Conservation (phyloP, 2,329 filamentous ascomycete species). For the Claviceps fusiformis region DNA sequence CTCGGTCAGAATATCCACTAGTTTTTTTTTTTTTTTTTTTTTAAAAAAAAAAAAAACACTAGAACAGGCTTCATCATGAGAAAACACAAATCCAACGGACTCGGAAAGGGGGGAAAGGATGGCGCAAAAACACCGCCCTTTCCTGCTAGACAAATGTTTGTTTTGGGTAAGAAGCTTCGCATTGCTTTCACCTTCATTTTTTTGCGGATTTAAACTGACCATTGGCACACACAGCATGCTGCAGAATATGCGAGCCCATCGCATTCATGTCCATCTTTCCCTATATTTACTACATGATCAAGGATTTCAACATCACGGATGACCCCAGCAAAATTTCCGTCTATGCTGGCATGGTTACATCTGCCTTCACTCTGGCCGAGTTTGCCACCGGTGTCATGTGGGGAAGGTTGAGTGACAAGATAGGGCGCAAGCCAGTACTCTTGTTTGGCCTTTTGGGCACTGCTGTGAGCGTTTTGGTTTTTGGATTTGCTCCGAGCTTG, state of each 20-base stretch:
- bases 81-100: slow-evolving; percentile 13
- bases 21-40: neutral
- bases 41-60: neutral
- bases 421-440: slow-evolving; percentile 86
- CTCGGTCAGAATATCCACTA: neutral
- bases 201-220: neutral
- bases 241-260: slow-evolving; percentile 94
- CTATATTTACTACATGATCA: slow-evolving; percentile 96
- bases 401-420: slow-evolving; percentile 81
- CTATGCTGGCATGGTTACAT: slow-evolving; percentile 92
- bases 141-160: slow-evolving; percentile 34
- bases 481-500: slow-evolving; percentile 78
- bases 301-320: slow-evolving; percentile 75
- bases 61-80: slow-evolving; percentile 11
- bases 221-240: slow-evolving; percentile 48
- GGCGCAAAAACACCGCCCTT: slow-evolving; percentile 19
- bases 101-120: slow-evolving; percentile 12
- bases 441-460: slow-evolving; percentile 83
- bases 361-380: slow-evolving; percentile 89
- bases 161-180: slow-evolving; percentile 29
- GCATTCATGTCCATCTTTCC: slow-evolving; percentile 99
- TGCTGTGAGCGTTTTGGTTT: slow-evolving; percentile 79
- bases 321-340: slow-evolving; percentile 71
- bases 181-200: neutral
- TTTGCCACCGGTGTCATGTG: slow-evolving; percentile 87